Base-by-base conservation (phyloP, 2,329 filamentous ascomycete species). In the Nothopassalora personata region DNA sequence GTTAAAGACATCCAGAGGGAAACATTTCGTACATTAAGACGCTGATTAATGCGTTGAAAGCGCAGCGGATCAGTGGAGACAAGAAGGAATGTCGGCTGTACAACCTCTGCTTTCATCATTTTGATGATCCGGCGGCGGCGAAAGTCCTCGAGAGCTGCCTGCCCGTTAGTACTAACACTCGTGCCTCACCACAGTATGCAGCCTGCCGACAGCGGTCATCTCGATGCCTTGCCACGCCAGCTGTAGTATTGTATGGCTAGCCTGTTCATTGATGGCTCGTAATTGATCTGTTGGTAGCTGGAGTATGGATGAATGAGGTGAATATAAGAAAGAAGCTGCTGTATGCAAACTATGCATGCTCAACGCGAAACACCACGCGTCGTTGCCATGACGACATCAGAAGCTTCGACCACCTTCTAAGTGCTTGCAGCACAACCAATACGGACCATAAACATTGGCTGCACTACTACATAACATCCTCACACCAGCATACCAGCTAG, bases 81-180 rank as follows among this genome's bases (percentile, higher is more conserved):
- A 39, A 55, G 23, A 59, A 59, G 31, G 57, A 59, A 51, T 59
- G 57, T 34, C 52, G 57, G 10, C 34, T 59, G 30, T 59, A 49
- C 45, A 59, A 59, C 47, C 53, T 59, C 9, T 56, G 57, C 47
- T 59, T 56, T 45, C 52, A 59, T 43, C 57, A 59, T 33, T 59
- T 59, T 46, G 53, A 56, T 34, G 57, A 59, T 30, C 4, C 52
- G 15, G 52, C 23, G 23, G 23, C n/a, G n/a, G n/a, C n/a, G n/a
- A n/a, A n/a, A n/a, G n/a, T n/a, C n/a, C n/a, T n/a, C n/a, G n/a
- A n/a, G n/a, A n/a, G n/a, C n/a, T n/a, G n/a, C n/a, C n/a, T n/a
- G n/a, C n/a, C n/a, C n/a, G n/a, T n/a, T n/a, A n/a, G n/a, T n/a
- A n/a, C n/a, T n/a, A n/a, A n/a, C n/a, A n/a, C n/a, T n/a, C n/a